Evolutionary conservation across 768 basidiomycete species (phyloP).

Genomic region (Dacryopinax primogenitus): DNA sequence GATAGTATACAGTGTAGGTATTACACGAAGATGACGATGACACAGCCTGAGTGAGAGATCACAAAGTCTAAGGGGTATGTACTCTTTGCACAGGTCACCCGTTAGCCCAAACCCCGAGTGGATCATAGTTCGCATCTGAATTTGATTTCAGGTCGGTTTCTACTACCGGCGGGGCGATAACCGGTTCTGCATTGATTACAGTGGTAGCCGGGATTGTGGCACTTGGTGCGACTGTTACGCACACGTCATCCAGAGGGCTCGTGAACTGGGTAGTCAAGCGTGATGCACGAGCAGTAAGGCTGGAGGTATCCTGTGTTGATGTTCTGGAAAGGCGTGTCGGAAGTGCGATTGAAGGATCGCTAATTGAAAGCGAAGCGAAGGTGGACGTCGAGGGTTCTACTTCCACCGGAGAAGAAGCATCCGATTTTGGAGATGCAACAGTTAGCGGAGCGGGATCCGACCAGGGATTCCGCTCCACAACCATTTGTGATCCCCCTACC

Average conservation of each 20-base stretch:
- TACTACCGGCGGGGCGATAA: neutral
- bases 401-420: neutral
- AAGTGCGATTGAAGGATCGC: neutral
- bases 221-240: neutral
- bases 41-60: neutral
- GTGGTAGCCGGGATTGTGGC: neutral
- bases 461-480: neutral
- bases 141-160: neutral
- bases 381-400: neutral
- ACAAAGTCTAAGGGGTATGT: neutral
- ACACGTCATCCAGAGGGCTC: neutral
- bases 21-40: neutral
- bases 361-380: neutral
- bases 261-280: neutral
- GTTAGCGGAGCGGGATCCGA: neutral
- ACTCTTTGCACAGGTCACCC: neutral
- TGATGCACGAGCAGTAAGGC: neutral
- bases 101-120: neutral
- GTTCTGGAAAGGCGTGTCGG: neutral
- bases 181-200: neutral
- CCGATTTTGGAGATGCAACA: neutral
- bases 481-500: neutral
- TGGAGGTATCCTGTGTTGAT: neutral
- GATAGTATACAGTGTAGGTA: constrained; percentile 4
- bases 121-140: neutral